Percentiles rank a stretch among this genome's conserved stretches.
Conservation (phyloP, 2,329 filamentous ascomycete genomes). For the Xylariaceae sp. region DNA sequence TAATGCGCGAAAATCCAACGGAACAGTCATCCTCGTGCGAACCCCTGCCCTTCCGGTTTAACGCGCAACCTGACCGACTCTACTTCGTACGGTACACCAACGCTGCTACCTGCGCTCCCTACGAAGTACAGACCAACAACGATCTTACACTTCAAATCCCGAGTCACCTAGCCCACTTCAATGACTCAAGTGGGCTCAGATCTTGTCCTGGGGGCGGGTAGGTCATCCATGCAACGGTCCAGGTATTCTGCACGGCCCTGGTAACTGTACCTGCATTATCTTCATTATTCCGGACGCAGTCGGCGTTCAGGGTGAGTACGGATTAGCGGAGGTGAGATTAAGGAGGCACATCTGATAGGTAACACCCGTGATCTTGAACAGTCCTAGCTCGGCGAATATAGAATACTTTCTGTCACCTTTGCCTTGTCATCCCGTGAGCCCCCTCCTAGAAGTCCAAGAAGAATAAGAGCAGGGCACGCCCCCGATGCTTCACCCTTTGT, state of each 20-base stretch:
- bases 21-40: constrained; percentile 5
- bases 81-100: background rate
- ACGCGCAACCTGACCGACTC: constrained; percentile 7
- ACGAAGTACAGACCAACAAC: background rate
- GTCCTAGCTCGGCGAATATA: background rate
- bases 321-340: background rate
- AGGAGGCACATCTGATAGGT: background rate
- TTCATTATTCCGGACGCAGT: background rate
- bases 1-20: constrained; percentile 16
- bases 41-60: constrained; percentile 13
- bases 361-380: background rate
- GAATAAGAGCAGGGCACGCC: constrained; percentile 3
- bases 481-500: constrained; percentile 1
- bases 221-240: background rate
- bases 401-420: background rate
- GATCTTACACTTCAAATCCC: constrained; percentile 16
- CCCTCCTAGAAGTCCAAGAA: background rate
- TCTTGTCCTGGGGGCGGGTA: background rate
- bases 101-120: background rate
- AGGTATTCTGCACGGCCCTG: constrained; percentile 1
- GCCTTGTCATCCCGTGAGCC: background rate
- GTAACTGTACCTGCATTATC: background rate
- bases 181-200: constrained; percentile 13
- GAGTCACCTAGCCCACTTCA: constrained; percentile 3
- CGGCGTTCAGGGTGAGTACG: background rate